Conservation (phyloP, 129 eudicot species). For the Helichrysum umbraculigerum region DNA sequence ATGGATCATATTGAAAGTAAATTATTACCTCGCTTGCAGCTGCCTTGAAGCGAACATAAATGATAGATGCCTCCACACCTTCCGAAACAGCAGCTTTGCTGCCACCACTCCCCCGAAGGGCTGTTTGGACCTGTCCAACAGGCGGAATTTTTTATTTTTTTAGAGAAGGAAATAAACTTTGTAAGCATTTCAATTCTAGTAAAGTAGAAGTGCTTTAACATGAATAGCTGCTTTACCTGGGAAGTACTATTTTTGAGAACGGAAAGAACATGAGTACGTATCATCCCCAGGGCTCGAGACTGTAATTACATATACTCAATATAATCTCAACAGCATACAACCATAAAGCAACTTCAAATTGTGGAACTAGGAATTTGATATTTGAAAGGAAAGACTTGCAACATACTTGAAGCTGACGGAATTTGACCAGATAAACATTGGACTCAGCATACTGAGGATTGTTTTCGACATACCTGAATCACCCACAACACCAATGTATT, state of each 20-base stretch:
- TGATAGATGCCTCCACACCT: conserved; percentile 90
- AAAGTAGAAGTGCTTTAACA: conserved; percentile 14
- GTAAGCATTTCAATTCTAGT: conserved; percentile 12
- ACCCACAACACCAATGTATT: conserved; percentile 4
- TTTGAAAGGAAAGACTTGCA: background rate
- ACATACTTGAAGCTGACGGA: conserved; percentile 94
- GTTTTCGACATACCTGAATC: conserved; percentile 79
- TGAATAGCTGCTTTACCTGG: conserved; percentile 54
- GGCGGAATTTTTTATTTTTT: background rate
- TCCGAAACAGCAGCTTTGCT: conserved; percentile 73
- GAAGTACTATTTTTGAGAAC: conserved; percentile 87
- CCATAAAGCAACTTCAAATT: conserved; percentile 17
- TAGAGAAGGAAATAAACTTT: background rate
- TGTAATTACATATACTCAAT: conserved; percentile 28
- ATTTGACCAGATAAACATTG: conserved; percentile 88
- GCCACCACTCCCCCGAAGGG: conserved; percentile 65
- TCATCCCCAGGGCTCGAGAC: conserved; percentile 91
- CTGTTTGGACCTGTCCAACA: conserved; percentile 70
- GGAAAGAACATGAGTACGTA: conserved; percentile 83
- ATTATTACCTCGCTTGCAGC: conserved; percentile 94
- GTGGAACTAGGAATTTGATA: conserved; percentile 3
- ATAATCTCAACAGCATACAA: conserved; percentile 15
- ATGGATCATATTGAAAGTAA: conserved; percentile 15
- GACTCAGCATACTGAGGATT: conserved; percentile 99
- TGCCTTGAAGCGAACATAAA: conserved; percentile 95